Conservation (phyloP, 2,329 filamentous ascomycete genomes). For the Trichoderma simmonsii region DNA sequence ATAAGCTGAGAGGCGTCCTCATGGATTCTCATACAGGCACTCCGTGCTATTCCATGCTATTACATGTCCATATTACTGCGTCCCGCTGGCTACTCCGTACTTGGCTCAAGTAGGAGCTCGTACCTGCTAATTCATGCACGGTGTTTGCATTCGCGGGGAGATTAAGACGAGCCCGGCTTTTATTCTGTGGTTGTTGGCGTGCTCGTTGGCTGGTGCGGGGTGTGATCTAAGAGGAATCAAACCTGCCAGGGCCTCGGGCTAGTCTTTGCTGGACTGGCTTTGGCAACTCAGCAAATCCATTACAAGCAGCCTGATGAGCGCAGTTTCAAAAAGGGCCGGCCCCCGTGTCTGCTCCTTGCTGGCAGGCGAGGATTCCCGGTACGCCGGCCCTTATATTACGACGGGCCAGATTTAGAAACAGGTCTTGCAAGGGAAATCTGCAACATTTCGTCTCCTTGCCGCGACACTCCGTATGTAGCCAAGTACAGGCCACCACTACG, state of each 20-base stretch:
- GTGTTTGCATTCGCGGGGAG: neutral
- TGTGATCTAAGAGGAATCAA: neutral
- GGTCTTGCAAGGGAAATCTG: neutral
- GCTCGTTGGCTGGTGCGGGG: constrained; percentile 6
- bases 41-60: neutral
- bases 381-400: neutral
- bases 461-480: neutral
- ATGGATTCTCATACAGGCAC: neutral
- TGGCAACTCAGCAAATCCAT: neutral
- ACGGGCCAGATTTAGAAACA: neutral
- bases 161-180: neutral
- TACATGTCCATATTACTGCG: neutral
- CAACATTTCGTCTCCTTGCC: constrained; percentile 6
- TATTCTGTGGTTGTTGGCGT: neutral
- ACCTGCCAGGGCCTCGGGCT: neutral
- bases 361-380: neutral
- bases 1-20: constrained; percentile 14
- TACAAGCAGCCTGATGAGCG: neutral
- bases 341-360: neutral
- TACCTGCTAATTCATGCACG: neutral
- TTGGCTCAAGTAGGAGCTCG: neutral
- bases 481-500: neutral
- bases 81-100: neutral
- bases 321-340: neutral
- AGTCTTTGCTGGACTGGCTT: neutral